Percentiles rank a stretch among this genome's conserved stretches.
Conservation (phyloP, 2,329 filamentous ascomycete species). For the Neocucurbitaria cava region DNA sequence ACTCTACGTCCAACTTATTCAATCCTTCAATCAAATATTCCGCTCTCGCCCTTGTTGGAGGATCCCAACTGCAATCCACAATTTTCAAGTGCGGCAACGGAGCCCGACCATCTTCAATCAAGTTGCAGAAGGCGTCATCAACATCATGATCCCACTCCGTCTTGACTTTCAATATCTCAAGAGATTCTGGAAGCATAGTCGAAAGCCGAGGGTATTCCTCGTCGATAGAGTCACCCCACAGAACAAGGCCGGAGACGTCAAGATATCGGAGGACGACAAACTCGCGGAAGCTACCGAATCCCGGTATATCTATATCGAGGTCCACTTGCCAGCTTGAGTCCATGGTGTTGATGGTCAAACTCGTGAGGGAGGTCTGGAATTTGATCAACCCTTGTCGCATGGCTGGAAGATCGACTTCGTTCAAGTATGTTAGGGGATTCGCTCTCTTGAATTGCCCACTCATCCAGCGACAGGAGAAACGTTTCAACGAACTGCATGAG, state of each 20-base stretch:
- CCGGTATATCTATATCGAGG: slow-evolving; percentile 10
- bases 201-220: slow-evolving; percentile 7
- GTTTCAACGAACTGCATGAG: neutral
- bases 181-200: slow-evolving; percentile 13
- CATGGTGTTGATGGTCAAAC: slow-evolving; percentile 14
- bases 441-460: neutral
- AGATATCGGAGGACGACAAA: slow-evolving; percentile 18
- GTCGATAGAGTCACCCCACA: slow-evolving; percentile 18
- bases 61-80: slow-evolving; percentile 18
- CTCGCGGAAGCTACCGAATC: slow-evolving; percentile 16
- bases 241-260: slow-evolving; percentile 20
- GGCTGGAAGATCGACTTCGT: neutral
- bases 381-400: neutral
- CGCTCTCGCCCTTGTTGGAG: slow-evolving; percentile 2
- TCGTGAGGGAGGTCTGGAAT: slow-evolving; percentile 5
- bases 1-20: neutral
- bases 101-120: slow-evolving; percentile 7
- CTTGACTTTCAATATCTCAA: slow-evolving; percentile 19
- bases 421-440: neutral
- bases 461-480: neutral
- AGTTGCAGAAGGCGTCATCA: slow-evolving; percentile 7
- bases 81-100: slow-evolving; percentile 9
- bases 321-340: slow-evolving; percentile 14
- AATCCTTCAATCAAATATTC: slow-evolving; percentile 1
- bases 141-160: slow-evolving; percentile 27